A percentile compares a stretch with the other conserved stretches of the same genome.
Evolutionary conservation across 2,329 filamentous ascomycete species (phyloP).

Genomic region (Penicillium capsulatum): DNA sequence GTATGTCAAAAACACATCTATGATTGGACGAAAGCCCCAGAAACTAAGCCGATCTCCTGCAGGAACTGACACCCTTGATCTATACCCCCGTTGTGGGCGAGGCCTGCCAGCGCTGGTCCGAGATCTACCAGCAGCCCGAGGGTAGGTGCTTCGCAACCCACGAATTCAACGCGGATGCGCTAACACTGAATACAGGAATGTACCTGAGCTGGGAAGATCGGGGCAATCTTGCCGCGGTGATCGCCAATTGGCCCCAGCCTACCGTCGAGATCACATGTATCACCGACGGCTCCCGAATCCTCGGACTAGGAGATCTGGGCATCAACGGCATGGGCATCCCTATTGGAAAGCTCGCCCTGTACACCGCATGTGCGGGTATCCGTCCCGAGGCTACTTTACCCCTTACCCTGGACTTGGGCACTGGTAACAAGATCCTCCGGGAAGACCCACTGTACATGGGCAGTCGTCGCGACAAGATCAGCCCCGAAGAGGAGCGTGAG

Average conservation of each 20-base stretch:
- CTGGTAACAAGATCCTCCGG: slow-evolving; percentile 59
- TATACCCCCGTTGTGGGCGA: slow-evolving; percentile 67
- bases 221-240: slow-evolving; percentile 80
- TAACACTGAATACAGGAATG: slow-evolving; percentile 52
- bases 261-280: slow-evolving; percentile 94
- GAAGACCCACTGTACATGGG: slow-evolving; percentile 90
- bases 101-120: slow-evolving; percentile 93
- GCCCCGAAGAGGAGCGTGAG: slow-evolving; percentile 72
- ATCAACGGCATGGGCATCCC: slow-evolving; percentile 98
- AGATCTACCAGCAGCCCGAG: slow-evolving; percentile 91
- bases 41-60: slow-evolving; percentile 8
- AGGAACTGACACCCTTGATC: slow-evolving; percentile 49
- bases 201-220: slow-evolving; percentile 96
- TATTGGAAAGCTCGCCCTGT: slow-evolving; percentile 91
- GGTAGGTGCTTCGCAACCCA: slow-evolving; percentile 45
- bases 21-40: background rate
- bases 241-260: slow-evolving; percentile 86
- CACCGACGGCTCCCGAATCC: slow-evolving; percentile 89
- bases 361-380: slow-evolving; percentile 93
- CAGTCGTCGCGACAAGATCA: slow-evolving; percentile 75
- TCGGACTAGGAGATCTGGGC: slow-evolving; percentile 87
- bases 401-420: slow-evolving; percentile 60
- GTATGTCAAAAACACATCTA: slow-evolving; percentile 22
- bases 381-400: slow-evolving; percentile 67
- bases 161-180: slow-evolving; percentile 24